These are phyloP conservation scores for Sclerotinia subarctica DNA, from an alignment of 2,329 filamentous ascomycete genomes.

Conservation along the genomic window DNA sequence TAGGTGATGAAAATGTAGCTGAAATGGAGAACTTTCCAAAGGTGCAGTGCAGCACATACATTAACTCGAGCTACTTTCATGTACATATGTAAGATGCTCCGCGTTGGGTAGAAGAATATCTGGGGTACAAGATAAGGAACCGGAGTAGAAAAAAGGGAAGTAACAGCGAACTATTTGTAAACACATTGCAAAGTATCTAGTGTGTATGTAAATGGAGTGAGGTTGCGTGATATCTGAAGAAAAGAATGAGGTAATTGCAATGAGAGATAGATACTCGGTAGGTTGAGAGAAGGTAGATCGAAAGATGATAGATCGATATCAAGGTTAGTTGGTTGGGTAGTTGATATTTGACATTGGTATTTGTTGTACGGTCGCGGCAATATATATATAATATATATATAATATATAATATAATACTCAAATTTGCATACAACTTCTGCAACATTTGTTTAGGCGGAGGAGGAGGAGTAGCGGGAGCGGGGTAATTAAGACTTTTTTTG, in stretches of 20 bases:
- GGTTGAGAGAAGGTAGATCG: no score
- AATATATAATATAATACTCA: no score
- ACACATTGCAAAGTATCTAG: neutral
- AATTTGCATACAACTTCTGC: no score
- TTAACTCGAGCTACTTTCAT: neutral
- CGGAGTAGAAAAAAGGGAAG: neutral
- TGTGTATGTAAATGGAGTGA: neutral
- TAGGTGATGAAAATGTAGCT: neutral
- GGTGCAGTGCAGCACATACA: neutral
- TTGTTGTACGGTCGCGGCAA: no score
- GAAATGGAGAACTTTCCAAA: slow-evolving; percentile 5
- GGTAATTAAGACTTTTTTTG: no score
- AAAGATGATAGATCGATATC: no score
- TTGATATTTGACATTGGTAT: no score
- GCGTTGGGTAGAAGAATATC: neutral
- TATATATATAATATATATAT: no score
- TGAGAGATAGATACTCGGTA: neutral
- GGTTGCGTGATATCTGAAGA: slow-evolving; percentile 4
- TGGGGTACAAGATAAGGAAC: slow-evolving; percentile 9
- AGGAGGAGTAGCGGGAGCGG: no score
- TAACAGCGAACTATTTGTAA: neutral
- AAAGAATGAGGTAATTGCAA: neutral
- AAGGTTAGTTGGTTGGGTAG: no score
- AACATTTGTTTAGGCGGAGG: no score
- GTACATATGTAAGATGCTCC: neutral